Base-by-base conservation (phyloP, 2,329 filamentous ascomycete species). In the Paecilomyces variotii region DNA sequence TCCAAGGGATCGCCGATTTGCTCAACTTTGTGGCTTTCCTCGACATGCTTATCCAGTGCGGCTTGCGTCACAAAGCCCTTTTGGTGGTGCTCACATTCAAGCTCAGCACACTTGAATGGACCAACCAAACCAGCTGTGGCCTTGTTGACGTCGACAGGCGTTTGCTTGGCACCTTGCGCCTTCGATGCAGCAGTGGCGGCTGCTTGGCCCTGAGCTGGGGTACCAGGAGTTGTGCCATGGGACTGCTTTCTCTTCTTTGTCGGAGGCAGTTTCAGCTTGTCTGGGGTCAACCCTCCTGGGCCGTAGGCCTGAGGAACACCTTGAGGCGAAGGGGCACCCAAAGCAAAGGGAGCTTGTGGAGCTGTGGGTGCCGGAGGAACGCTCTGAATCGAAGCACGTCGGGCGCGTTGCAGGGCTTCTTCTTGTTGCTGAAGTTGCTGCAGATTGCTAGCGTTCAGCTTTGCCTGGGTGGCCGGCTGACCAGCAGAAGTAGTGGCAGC, bases 221-320 rank as follows among this genome's bases (percentile, higher is more conserved):
- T 70, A 32, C 56, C 1, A 56, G 53, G 32, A 59, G 59, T 25
- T 62, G 63, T 14, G 59, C 58, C n/a, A 56, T 80, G 76, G 56
- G 79, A 79, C 61, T 82, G 76, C 74, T 83, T 84, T 56, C 79
- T 77, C 65, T 78, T 82, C 74, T 86, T 87, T 58, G 77, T 75
- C 2, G 80, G 77, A 19, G 84, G 84, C 26, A 86, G 70, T 53
- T 83, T 81, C 53, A 87, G 76, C 62, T 84, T 82, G 55, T 83
- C 80, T 10, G 79, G 77, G 3, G 79, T 82, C 54, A 86, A 76
- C 55, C 78, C 76, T 24, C 77, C 78, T 24, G 77, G 75, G 7
- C 76, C 77, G 58, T 84, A 82, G 56, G 81, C 82, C 60, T 80
- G 79, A 7, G 84, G 83, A 58, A 84, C 78, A 26, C 84, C 83